These are phyloP conservation scores for Cercis canadensis DNA, from an alignment of 306 rosid genomes.

Conservation along the genomic window DNA sequence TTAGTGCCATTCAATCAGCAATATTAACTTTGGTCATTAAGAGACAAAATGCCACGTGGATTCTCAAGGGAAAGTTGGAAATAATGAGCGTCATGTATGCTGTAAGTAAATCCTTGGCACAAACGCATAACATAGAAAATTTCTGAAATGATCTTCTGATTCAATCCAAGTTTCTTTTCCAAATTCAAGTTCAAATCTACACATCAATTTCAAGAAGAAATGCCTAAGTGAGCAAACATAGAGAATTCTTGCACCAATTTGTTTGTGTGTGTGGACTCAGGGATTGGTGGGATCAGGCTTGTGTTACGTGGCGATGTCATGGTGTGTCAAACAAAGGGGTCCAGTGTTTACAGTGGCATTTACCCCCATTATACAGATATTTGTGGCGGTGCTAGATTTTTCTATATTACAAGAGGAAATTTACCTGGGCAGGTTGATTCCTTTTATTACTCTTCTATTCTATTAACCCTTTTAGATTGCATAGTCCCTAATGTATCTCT, in stretches of 20 bases:
- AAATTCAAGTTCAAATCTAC: constrained; percentile 1
- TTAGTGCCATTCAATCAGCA: constrained; percentile 73
- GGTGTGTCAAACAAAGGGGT: constrained; percentile 87
- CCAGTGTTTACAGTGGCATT: constrained; percentile 88
- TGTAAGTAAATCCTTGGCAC: constrained; percentile 55
- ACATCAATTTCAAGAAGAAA: constrained; percentile 6
- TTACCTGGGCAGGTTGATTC: constrained; percentile 78
- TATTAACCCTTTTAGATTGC: neutral
- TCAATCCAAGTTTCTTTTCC: constrained; percentile 27
- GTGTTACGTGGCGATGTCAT: constrained; percentile 93
- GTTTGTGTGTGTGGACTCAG: constrained; percentile 45
- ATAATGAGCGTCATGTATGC: constrained; percentile 62
- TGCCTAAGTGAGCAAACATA: too few species aligned
- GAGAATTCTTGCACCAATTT: neutral
- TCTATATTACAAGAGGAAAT: constrained; percentile 70
- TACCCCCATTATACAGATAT: constrained; percentile 71
- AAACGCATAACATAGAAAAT: constrained; percentile 11
- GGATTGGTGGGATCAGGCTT: constrained; percentile 88
- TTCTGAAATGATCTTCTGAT: constrained; percentile 3
- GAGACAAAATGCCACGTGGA: constrained; percentile 55
- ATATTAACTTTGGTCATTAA: constrained; percentile 57
- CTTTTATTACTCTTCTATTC: constrained; percentile 21
- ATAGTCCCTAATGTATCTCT: constrained; percentile 32
- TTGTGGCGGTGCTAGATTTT: constrained; percentile 72
- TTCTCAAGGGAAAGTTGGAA: constrained; percentile 65